A percentile compares a stretch with the other conserved stretches of the same genome.
Conservation (phyloP, 2,329 filamentous ascomycete genomes). For the Xylariaceae sp. region DNA sequence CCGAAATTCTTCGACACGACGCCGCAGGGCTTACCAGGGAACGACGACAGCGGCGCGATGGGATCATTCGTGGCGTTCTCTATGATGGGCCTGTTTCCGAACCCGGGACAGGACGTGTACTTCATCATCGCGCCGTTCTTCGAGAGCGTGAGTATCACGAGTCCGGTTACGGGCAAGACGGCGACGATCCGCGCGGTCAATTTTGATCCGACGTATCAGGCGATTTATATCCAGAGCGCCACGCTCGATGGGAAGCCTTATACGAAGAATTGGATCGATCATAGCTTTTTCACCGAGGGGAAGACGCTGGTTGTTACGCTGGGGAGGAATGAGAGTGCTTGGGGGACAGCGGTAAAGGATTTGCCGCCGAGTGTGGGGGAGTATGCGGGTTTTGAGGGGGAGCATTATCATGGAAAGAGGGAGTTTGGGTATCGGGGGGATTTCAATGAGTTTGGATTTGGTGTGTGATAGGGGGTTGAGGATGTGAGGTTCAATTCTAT, state of each 20-base stretch:
- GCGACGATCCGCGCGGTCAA: constrained; percentile 56
- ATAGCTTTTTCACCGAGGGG: constrained; percentile 62
- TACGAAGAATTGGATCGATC: constrained; percentile 61
- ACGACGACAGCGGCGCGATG: constrained; percentile 68
- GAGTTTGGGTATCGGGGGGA: neutral
- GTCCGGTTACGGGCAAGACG: constrained; percentile 52
- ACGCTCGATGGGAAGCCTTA: constrained; percentile 57
- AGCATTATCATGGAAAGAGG: neutral
- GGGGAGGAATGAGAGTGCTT: constrained; percentile 55
- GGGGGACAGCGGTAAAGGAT: constrained; percentile 57
- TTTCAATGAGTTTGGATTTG: neutral
- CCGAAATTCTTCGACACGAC: constrained; percentile 57
- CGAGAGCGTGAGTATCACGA: constrained; percentile 52
- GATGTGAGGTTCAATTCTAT: too few relatives aligned
- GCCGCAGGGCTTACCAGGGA: constrained; percentile 58
- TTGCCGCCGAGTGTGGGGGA: constrained; percentile 54
- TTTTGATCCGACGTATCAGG: constrained; percentile 54
- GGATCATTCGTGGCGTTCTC: constrained; percentile 59
- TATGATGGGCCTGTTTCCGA: constrained; percentile 68
- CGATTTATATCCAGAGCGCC: constrained; percentile 61
- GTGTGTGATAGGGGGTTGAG: neutral
- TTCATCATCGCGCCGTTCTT: constrained; percentile 68
- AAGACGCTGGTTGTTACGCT: constrained; percentile 59
- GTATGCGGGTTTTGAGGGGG: constrained; percentile 32
- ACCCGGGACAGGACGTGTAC: constrained; percentile 64